A percentile compares a stretch with the other conserved stretches of the same genome.
These are phyloP conservation scores for Cladochytrium replicatum DNA, from an alignment of 192 early-diverging fungal species.

Conservation along the genomic window DNA sequence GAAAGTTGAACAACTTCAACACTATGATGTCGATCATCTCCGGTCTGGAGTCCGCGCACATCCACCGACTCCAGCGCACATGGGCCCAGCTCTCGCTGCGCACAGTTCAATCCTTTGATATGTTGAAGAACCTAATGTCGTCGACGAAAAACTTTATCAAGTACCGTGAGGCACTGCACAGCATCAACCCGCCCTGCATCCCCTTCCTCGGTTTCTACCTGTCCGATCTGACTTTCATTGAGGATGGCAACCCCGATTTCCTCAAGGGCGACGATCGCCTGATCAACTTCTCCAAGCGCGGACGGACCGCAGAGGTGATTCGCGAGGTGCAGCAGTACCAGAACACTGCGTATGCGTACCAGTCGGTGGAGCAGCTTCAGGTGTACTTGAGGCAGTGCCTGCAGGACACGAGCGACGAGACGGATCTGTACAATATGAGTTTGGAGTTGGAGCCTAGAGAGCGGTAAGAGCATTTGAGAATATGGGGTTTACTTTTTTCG, in stretches of 20 bases:
- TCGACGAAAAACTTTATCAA: conserved; percentile 69
- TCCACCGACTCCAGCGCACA: conserved; percentile 82
- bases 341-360: conserved; percentile 66
- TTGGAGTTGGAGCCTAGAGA: background rate
- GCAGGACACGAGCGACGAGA: conserved; percentile 38
- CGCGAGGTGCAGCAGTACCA: conserved; percentile 33
- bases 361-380: conserved; percentile 72
- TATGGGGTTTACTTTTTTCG: conserved; percentile 3
- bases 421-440: background rate
- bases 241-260: conserved; percentile 58
- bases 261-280: conserved; percentile 1
- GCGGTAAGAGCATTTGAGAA: background rate
- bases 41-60: conserved; percentile 76
- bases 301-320: background rate
- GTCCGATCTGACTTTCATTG: conserved; percentile 84
- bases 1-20: conserved; percentile 87
- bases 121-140: conserved; percentile 65
- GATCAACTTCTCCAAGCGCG: background rate
- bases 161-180: conserved; percentile 75
- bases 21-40: conserved; percentile 84
- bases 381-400: conserved; percentile 52
- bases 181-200: conserved; percentile 51
- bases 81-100: conserved; percentile 56
- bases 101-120: conserved; percentile 22
- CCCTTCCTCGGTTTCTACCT: conserved; percentile 79